Conservation (phyloP, 2,329 filamentous ascomycete species). For the Rhytidhysteron rufulum region DNA sequence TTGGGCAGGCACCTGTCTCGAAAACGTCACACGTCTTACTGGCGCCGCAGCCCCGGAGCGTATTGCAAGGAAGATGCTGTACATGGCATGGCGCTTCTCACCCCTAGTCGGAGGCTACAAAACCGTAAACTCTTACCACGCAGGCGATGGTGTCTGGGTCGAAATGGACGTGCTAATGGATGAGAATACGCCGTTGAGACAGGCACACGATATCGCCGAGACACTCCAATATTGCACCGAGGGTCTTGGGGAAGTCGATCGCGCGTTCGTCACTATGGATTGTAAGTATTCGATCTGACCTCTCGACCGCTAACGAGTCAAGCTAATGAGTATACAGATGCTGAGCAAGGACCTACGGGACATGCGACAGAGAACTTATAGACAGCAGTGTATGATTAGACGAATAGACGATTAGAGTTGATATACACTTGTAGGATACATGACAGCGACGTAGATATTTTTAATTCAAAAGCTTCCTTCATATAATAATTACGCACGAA, state of each 20-base stretch:
- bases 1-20: conserved; percentile 60
- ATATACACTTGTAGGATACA: too few relatives aligned
- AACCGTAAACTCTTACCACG: conserved; percentile 56
- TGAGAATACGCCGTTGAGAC: conserved; percentile 49
- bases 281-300: conserved; percentile 31
- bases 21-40: conserved; percentile 57
- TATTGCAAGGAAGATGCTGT: conserved; percentile 55
- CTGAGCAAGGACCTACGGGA: background rate
- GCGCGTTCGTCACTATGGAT: conserved; percentile 51
- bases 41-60: conserved; percentile 54
- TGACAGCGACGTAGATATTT: too few relatives aligned
- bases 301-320: background rate
- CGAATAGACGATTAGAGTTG: too few relatives aligned
- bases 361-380: conserved; percentile 3
- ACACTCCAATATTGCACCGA: conserved; percentile 61
- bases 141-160: conserved; percentile 60
- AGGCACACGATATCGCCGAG: conserved; percentile 58
- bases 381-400: too few relatives aligned
- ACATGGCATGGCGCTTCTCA: conserved; percentile 56
- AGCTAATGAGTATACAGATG: background rate
- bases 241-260: conserved; percentile 50
- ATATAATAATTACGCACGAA: too few relatives aligned
- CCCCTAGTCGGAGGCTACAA: conserved; percentile 54
- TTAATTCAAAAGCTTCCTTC: too few relatives aligned
- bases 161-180: conserved; percentile 59